These are phyloP conservation scores for Rubus parviflorus DNA, from an alignment of 306 rosid species.

Conservation along the genomic window DNA sequence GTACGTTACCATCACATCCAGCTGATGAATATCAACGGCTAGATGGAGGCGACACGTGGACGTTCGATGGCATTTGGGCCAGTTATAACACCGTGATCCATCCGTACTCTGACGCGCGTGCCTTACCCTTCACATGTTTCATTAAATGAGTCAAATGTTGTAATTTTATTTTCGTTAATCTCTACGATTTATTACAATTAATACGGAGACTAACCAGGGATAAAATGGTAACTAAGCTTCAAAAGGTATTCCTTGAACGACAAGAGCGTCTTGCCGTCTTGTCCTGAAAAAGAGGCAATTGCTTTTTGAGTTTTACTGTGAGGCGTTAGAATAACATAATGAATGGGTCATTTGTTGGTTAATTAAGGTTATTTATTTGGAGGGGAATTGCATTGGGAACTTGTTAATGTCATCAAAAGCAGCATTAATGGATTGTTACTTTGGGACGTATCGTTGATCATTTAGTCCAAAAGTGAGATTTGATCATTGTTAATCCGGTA, in stretches of 20 bases:
- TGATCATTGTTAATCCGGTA: not conserved
- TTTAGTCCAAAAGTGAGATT: not conserved
- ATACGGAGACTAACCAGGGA: not conserved
- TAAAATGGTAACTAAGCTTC: not conserved
- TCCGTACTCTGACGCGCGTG: slow-evolving; percentile 5
- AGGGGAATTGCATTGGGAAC: not conserved
- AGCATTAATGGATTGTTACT: slow-evolving; percentile 1
- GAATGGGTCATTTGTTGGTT: not conserved
- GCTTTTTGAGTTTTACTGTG: not conserved
- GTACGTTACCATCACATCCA: not conserved
- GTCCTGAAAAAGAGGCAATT: not conserved
- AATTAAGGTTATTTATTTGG: not conserved
- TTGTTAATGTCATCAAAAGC: slow-evolving; percentile 4
- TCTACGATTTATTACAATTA: not conserved
- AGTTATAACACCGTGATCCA: not conserved
- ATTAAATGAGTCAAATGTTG: not conserved
- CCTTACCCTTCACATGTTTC: not conserved
- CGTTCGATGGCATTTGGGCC: too few relatives aligned
- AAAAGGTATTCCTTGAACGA: not conserved
- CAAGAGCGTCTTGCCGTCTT: not conserved
- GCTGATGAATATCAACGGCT: too few relatives aligned
- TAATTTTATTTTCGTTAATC: not conserved
- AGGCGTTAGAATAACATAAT: not conserved
- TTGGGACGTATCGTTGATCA: not conserved
- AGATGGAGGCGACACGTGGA: not conserved